These are phyloP conservation scores for Leccinum pseudoinsigne DNA, from an alignment of 1,284 basidiomycete species.

Conservation along the genomic window DNA sequence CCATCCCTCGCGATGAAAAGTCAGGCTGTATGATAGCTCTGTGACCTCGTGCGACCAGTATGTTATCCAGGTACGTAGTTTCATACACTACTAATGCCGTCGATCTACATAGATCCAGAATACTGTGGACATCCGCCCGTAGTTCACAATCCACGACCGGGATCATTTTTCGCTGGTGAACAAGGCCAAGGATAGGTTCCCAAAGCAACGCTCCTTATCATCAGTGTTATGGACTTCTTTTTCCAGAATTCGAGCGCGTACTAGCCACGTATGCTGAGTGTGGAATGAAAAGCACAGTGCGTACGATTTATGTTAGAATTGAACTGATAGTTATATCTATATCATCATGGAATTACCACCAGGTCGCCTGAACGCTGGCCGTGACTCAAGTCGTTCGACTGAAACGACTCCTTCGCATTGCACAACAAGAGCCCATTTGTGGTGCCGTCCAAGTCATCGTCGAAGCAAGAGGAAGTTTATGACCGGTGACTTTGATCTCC, in stretches of 20 bases:
- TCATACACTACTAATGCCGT: not conserved
- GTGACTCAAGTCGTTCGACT: constrained; percentile 22
- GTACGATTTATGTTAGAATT: constrained; percentile 20
- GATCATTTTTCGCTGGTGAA: constrained; percentile 80
- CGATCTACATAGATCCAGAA: constrained; percentile 64
- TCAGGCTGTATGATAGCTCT: constrained; percentile 88
- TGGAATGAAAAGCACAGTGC: constrained; percentile 50
- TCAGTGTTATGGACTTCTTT: constrained; percentile 93
- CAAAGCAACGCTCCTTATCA: constrained; percentile 75
- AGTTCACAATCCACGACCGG: constrained; percentile 94
- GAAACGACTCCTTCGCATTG: too few species aligned
- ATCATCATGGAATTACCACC: too few species aligned
- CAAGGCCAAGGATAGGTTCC: constrained; percentile 63
- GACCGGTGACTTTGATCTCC: constrained; percentile 71
- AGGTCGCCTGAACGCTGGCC: constrained; percentile 8
- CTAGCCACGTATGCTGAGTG: constrained; percentile 88
- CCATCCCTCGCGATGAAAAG: constrained; percentile 69
- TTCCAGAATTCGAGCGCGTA: constrained; percentile 87
- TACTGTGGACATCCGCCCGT: constrained; percentile 86
- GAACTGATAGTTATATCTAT: not conserved
- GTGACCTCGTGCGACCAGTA: constrained; percentile 86
- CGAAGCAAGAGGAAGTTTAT: constrained; percentile 54
- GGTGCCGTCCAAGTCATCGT: constrained; percentile 57
- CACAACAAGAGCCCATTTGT: too few species aligned
- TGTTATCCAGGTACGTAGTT: constrained; percentile 21